A percentile compares a stretch with the other conserved stretches of the same genome.
These are phyloP conservation scores for Dorcoceras hygrometricum DNA, from an alignment of 257 asterid species.

Conservation along the genomic window DNA sequence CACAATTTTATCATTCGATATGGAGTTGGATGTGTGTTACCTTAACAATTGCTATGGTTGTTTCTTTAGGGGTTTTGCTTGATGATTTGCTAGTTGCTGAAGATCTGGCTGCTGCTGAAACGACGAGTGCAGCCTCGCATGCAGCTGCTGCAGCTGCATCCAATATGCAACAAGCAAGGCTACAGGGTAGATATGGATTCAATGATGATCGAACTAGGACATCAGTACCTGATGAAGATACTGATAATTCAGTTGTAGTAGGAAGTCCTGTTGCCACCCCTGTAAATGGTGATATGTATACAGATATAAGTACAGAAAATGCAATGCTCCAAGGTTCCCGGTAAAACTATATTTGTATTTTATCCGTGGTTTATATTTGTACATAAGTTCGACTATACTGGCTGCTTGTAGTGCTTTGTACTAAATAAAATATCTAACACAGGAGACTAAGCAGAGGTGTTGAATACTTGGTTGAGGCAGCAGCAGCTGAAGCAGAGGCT, in stretches of 20 bases:
- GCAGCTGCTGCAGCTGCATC: conserved; percentile 88
- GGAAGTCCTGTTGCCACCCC: conserved; percentile 96
- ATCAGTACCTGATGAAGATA: conserved; percentile 39
- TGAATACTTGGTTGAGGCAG: conserved; percentile 93
- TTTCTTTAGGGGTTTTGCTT: conserved; percentile 68
- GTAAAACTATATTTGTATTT: conserved; percentile 38
- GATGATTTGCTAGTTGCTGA: conserved; percentile 99
- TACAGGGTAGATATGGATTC: conserved; percentile 65
- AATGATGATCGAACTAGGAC: conserved; percentile 63
- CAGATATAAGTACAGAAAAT: conserved; percentile 93
- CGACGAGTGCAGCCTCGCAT: conserved; percentile 94
- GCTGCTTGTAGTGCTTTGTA: conserved; percentile 22
- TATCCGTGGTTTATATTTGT: background rate
- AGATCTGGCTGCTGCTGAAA: conserved; percentile 97
- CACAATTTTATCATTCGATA: background rate
- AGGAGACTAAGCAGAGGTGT: conserved; percentile 89
- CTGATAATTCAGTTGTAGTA: conserved; percentile 89
- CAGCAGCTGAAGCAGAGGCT: conserved; percentile 99
- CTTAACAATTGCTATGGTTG: conserved; percentile 24
- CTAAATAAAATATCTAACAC: conserved; percentile 26
- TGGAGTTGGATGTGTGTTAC: conserved; percentile 6
- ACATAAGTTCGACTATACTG: conserved; percentile 17
- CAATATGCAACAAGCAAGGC: conserved; percentile 56
- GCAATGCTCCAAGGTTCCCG: conserved; percentile 78
- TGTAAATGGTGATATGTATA: conserved; percentile 78